Conservation (phyloP, 495 filamentous ascomycete species). For the Hyaloscypha variabilis region DNA sequence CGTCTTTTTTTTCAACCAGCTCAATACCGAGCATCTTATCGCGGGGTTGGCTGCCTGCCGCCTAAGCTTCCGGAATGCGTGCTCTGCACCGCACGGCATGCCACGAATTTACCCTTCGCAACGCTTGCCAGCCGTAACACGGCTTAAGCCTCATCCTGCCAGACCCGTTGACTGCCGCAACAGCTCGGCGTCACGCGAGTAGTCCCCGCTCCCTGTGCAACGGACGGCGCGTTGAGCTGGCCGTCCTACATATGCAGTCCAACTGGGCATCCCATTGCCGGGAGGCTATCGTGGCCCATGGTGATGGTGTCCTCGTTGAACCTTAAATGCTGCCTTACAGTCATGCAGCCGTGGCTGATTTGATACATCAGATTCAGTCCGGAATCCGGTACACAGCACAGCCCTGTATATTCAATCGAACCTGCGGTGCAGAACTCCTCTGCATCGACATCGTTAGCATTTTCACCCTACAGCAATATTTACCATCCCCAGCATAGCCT, state of each 20-base stretch:
- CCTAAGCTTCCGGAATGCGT: slow-evolving; percentile 22
- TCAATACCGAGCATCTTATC: slow-evolving; percentile 9
- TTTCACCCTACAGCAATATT: slow-evolving; percentile 21
- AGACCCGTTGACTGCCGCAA: slow-evolving; percentile 21
- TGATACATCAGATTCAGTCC: slow-evolving; percentile 28
- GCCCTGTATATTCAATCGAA: slow-evolving; percentile 33
- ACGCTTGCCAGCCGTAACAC: slow-evolving; percentile 24
- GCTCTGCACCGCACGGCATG: slow-evolving; percentile 8
- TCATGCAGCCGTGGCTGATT: slow-evolving; percentile 29
- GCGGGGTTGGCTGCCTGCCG: slow-evolving; percentile 14
- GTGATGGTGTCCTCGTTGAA: slow-evolving; percentile 17
- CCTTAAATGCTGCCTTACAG: slow-evolving; percentile 30
- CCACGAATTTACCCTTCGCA: slow-evolving; percentile 24
- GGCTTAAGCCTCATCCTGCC: slow-evolving; percentile 28
- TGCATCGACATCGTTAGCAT: slow-evolving; percentile 22
- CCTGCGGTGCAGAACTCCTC: slow-evolving; percentile 20
- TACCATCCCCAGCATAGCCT: slow-evolving; percentile 25
- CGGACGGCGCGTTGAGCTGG: slow-evolving; percentile 29
- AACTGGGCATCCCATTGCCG: slow-evolving; percentile 23
- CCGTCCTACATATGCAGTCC: slow-evolving; percentile 27
- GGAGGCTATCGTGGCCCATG: too few relatives aligned
- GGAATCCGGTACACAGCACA: slow-evolving; percentile 28
- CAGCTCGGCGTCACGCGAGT: slow-evolving; percentile 28
- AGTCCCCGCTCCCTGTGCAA: slow-evolving; percentile 22
- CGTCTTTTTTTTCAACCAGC: slow-evolving; percentile 7